Base-by-base conservation (phyloP, 768 basidiomycete species). In the Hericium rajendrae region DNA sequence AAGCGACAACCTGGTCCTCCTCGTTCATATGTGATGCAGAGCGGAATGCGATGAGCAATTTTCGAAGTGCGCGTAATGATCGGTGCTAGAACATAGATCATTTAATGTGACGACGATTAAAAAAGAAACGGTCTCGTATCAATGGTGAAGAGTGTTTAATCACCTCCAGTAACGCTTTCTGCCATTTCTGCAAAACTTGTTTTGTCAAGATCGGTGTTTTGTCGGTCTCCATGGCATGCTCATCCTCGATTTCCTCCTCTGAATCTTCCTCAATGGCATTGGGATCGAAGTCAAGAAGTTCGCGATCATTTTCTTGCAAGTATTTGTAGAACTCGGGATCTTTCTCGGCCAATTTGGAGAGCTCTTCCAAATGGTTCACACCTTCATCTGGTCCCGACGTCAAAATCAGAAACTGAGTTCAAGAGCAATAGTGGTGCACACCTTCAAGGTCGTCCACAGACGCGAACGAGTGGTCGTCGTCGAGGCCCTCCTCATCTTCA, bases 261-360 rank as follows among this genome's bases (percentile, higher is more conserved):
- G 71, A 78, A 12, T 68, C 72, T 2, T 67, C 75, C 1, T 69
- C 71, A 1, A 69, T 70, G 22, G 66, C 71, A 54, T 76, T 64
- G 0, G 78, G 73, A 41, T 83, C 75, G 67, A 98, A 98, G 4
- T 91, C 79, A 2, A 99, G 77, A n/a, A 98, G 75, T 56, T 93
- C 94, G 58, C 77, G 75, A 71, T 99, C 97, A 67, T 99, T 94
- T 72, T 98, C 91, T 73, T 94, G 87, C 2, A 99, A 78, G 68
- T 94, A 99, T 72, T 94, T 92, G 85, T 83, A 99, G 74, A 98
- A 99, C 67, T 97, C 95, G n/a, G 95, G 95, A 70, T 99, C 95
- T 69, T 92, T 93, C 71, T 95, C 88, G 1, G 91, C 91, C 38
- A 99, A 80, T 67, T 89, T 85, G 40, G 89, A 85, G 13, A 99